Percentiles rank a stretch among this genome's conserved stretches.
phyloP scores from a whole-genome alignment of 192 early-diverging fungal species.

The Thamnidium elegans region DNA sequence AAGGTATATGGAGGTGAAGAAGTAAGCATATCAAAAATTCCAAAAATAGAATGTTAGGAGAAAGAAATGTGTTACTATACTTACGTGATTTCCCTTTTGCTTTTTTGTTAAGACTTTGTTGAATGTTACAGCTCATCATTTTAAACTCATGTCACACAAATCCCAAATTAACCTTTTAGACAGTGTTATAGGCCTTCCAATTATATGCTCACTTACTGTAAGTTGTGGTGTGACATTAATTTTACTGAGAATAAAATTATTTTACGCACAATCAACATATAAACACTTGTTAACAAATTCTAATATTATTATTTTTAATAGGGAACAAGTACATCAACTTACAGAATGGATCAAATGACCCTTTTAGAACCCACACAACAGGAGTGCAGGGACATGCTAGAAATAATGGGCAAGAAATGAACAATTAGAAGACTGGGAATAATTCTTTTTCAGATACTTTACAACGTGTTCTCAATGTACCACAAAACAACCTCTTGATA shows the following conservation, averaged over 20 bases:
- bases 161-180: constrained; percentile 11
- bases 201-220: constrained; percentile 21
- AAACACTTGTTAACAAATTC: no score
- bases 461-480: constrained; percentile 18
- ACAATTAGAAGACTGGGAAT: constrained; percentile 3
- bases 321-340: constrained; percentile 4
- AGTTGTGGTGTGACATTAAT: constrained; percentile 21
- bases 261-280: no score
- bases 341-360: constrained; percentile 8
- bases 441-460: not conserved
- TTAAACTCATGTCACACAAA: constrained; percentile 19
- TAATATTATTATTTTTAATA: not conserved
- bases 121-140: constrained; percentile 2
- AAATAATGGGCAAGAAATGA: constrained; percentile 8
- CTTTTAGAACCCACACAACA: not conserved
- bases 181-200: constrained; percentile 12
- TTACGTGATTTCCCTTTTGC: not conserved
- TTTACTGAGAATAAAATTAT: no score
- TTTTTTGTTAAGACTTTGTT: not conserved
- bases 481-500: constrained; percentile 1
- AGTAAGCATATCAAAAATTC: not conserved
- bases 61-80: not conserved
- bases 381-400: constrained; percentile 4
- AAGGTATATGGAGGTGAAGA: constrained; percentile 25
- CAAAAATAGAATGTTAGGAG: not conserved